Evolutionary conservation across 805 yeast species (phyloP), one percentile per base, ranked within the genome.

Genomic region (Suhomyces xylopsoci): DNA sequence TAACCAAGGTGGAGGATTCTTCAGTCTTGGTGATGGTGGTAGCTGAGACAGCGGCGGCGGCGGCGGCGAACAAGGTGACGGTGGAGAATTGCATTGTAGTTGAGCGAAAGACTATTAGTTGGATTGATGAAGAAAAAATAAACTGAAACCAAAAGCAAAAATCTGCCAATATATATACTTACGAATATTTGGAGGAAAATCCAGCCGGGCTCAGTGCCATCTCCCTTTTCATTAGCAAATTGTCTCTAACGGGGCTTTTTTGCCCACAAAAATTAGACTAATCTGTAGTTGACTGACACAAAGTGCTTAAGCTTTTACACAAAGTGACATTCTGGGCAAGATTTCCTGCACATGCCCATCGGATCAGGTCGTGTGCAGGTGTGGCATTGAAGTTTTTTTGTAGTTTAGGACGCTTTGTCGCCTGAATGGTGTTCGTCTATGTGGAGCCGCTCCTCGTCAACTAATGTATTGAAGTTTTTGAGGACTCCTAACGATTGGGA

Each of bases 11-110:
- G 57, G 75, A 65, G 50, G 64, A 54, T 43, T 56, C 45, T 32
- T 62, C 67, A 53, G 71, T 67, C 47, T 59, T 64, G 63, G 74
- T 66, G 58, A 62, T 57, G 55, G 67, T 62, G 50, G 60, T 57
- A 47, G 69, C 68, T 50, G 62, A 50, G 58, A 69, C 73, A 51
- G 68, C 61, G 61, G 76, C 74, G 50, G 71, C 67, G 51, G 72
- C 70, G 52, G 71, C 64, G 58, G 79, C 77, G 55, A 73, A 56
- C 56, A 70, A 58, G 52, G 73, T 65, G 63, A 71, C 70, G 61
- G 69, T 67, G 61, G 79, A 66, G 78, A 75, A 77, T 73, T 76
- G 79, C 81, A 77, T 77, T 71, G 55, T 73, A 64, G 42, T 28
- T 58, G 51, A 68, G 61, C 73, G 74, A 71, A 62, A 54, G 74